Evolutionary conservation across 257 asterid species (phyloP).

Genomic region (Knoxia roxburghii): DNA sequence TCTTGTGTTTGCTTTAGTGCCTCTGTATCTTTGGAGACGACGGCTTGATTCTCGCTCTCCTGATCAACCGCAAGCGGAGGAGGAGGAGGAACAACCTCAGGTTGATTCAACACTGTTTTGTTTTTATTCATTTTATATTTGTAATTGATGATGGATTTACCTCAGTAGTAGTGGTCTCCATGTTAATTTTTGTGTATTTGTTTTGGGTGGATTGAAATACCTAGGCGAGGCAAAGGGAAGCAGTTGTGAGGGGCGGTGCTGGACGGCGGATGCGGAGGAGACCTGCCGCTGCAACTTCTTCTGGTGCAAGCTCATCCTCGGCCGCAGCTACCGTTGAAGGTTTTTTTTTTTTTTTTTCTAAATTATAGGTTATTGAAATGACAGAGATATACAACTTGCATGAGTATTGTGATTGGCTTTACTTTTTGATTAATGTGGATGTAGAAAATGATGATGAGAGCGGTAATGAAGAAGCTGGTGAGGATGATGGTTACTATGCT

Average conservation of each 20-base stretch:
- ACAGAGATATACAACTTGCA: too few species aligned
- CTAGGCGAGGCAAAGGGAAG: constrained; percentile 55
- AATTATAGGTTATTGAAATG: neutral
- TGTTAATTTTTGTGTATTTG: neutral
- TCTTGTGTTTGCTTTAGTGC: constrained; percentile 57
- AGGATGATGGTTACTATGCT: constrained; percentile 49
- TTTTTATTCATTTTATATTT: too few species aligned
- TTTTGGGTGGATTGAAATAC: constrained; percentile 1
- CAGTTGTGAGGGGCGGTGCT: constrained; percentile 62
- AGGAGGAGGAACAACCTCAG: too few species aligned
- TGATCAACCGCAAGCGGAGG: constrained; percentile 50
- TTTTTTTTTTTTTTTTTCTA: constrained; percentile 2
- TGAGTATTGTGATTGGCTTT: neutral
- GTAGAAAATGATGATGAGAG: constrained; percentile 63
- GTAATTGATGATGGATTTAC: too few species aligned
- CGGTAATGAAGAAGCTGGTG: constrained; percentile 80
- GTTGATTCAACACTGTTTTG: constrained; percentile 14
- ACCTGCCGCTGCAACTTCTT: constrained; percentile 42
- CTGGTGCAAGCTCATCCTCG: constrained; percentile 69
- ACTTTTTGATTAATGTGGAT: constrained; percentile 15
- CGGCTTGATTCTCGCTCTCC: constrained; percentile 48
- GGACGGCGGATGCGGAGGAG: constrained; percentile 79
- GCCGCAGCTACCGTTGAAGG: constrained; percentile 68
- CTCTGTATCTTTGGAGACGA: constrained; percentile 89
- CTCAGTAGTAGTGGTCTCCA: neutral